Evolutionary conservation across 192 early-diverging fungal species (phyloP), one percentile per base, ranked within the genome.

Genomic region (Haplosporangium gracile): DNA sequence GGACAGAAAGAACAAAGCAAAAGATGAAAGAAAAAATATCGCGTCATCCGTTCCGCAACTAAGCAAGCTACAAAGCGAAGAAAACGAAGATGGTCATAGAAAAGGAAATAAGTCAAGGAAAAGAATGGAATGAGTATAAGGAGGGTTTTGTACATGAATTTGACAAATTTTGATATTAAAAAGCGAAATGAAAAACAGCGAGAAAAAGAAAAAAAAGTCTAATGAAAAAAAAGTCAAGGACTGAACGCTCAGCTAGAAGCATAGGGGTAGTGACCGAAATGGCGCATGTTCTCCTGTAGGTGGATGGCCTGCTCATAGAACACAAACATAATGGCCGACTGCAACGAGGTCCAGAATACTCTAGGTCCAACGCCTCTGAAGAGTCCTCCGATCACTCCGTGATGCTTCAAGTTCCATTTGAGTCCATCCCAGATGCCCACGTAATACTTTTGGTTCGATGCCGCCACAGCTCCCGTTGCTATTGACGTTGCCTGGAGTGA

Each of bases 321-420:
- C n/a, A 94, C 89, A 93, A 95, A 95, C 95, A 95, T 94, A 68
- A 93, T 77, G 6, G 91, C 92, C 69, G 89, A 91, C 83, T 95
- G 95, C 76, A 91, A 78, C 49, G 90, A 92, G 34, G 94, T 95
- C 93, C 95, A 95, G 40, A 91, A 90, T 68, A 96, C 95, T 38
- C 94, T 83, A 20, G 95, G 95, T 63, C 95, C 95, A 55, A 92
- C 90, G 20, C 96, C 96, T 68, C 95, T 87, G 89, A 94, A 97
- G 32, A 95, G 76, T 39, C 95, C 96, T 55, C 74, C 81, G 20
- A 89, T 77, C 4, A 90, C 70, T 3, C 92, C 92, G 63, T 91
- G 90, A 73, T 93, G 80, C 77, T 84, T 89, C 77, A 91, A 88
- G 70, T 93, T 93, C 91, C 91, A 91, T 72, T 90, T 78, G 71